Percentiles rank a stretch among this genome's conserved stretches.
Evolutionary conservation across 345 rosid genomes (phyloP).

Genomic region (Xanthoceras sorbifolium): DNA sequence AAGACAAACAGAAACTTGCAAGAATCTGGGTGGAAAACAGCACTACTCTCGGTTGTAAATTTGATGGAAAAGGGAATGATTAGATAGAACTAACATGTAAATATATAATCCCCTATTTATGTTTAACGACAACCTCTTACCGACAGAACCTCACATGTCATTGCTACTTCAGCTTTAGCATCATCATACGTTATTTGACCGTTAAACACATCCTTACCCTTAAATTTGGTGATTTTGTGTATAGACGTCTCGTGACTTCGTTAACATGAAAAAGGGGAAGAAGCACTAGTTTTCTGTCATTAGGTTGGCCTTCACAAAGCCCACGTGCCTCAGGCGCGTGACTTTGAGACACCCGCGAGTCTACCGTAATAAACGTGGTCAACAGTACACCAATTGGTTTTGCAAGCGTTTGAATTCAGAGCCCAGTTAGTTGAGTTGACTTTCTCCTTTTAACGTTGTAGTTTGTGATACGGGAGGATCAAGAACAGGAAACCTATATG

Average conservation of each 20-base stretch:
- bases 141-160: conserved; percentile 11
- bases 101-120: not conserved
- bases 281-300: not conserved
- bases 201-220: too few species aligned
- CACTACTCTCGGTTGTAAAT: not conserved
- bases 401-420: conserved; percentile 14
- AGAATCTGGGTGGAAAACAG: not conserved
- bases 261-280: not conserved
- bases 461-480: not conserved
- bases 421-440: conserved; percentile 27
- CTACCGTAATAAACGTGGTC: conserved; percentile 26
- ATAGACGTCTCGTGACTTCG: conserved; percentile 7
- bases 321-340: conserved; percentile 25
- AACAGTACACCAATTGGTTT: conserved; percentile 12
- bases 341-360: conserved; percentile 6
- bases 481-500: not conserved
- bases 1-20: not conserved
- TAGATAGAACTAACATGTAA: conserved; percentile 26
- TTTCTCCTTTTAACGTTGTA: not conserved
- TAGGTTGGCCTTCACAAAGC: not conserved
- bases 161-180: too few species aligned
- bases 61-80: not conserved
- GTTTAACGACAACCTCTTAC: not conserved
- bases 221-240: not conserved
- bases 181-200: too few species aligned